Conservation (phyloP, 2,329 filamentous ascomycete species). For the Xylariaceae sp. region DNA sequence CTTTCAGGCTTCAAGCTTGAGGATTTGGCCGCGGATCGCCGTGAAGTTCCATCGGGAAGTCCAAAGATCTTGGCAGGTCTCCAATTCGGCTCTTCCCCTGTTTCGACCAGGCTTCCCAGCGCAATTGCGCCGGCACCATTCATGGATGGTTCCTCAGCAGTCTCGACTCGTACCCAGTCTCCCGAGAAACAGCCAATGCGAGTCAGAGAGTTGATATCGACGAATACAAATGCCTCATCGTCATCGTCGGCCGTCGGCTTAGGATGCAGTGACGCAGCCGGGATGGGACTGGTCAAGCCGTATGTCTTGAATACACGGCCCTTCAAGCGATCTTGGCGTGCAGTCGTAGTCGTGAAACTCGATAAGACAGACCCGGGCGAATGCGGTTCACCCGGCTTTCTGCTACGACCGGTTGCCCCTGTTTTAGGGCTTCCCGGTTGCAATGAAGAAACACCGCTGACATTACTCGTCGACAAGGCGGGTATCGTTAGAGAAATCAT, state of each 20-base stretch:
- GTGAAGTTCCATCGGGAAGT: constrained; percentile 68
- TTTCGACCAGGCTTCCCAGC: constrained; percentile 60
- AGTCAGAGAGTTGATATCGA: constrained; percentile 78
- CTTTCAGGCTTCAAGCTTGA: constrained; percentile 49
- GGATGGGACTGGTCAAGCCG: constrained; percentile 65
- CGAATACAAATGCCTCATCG: constrained; percentile 82
- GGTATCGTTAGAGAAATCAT: constrained; percentile 87
- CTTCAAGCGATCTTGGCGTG: constrained; percentile 63
- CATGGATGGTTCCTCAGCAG: constrained; percentile 64
- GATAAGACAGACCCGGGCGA: constrained; percentile 89
- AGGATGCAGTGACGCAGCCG: constrained; percentile 76
- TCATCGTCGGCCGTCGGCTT: constrained; percentile 74
- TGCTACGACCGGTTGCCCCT: constrained; percentile 62
- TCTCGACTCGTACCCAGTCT: constrained; percentile 88
- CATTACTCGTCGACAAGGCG: constrained; percentile 67
- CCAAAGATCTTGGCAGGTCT: constrained; percentile 85
- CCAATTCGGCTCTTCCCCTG: constrained; percentile 61
- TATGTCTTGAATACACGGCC: constrained; percentile 82
- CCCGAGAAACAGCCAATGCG: constrained; percentile 96
- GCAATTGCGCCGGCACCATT: constrained; percentile 64
- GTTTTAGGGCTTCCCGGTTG: constrained; percentile 78
- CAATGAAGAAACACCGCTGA: constrained; percentile 73
- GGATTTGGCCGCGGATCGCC: constrained; percentile 56
- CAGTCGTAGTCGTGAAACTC: constrained; percentile 77
- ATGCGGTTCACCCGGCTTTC: constrained; percentile 63